Evolutionary conservation across 2,329 filamentous ascomycete genomes (phyloP).

Genomic region (Colletotrichum orchidophilum): DNA sequence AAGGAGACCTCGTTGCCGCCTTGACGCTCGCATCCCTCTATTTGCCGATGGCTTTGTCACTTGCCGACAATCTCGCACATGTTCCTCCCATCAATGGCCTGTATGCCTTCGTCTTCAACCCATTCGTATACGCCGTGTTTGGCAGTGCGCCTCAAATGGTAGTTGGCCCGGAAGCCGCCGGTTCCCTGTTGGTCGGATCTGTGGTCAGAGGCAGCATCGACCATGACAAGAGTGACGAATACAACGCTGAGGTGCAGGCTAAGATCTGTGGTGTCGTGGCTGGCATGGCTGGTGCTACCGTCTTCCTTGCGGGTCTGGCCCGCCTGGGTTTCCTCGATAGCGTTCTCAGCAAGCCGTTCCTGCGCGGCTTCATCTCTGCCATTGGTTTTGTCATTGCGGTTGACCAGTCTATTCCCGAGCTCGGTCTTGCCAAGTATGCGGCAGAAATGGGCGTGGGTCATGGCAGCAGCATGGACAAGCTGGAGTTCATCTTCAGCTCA

Average conservation of each 20-base stretch:
- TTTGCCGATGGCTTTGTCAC: slow-evolving; percentile 94
- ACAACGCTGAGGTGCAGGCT: slow-evolving; percentile 77
- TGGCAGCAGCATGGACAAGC: slow-evolving; percentile 86
- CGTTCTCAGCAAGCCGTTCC: slow-evolving; percentile 89
- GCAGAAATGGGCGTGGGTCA: slow-evolving; percentile 75
- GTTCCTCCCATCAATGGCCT: slow-evolving; percentile 93
- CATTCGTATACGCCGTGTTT: slow-evolving; percentile 88
- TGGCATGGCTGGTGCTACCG: slow-evolving; percentile 86
- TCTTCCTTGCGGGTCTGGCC: slow-evolving; percentile 86
- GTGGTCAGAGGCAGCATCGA: slow-evolving; percentile 84
- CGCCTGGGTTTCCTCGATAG: slow-evolving; percentile 93
- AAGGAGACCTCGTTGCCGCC: slow-evolving; percentile 87
- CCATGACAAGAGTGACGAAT: slow-evolving; percentile 69
- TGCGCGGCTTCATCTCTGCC: slow-evolving; percentile 95
- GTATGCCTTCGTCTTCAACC: slow-evolving; percentile 93
- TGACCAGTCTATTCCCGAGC: slow-evolving; percentile 91
- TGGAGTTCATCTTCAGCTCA: slow-evolving; percentile 80
- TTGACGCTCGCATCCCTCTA: slow-evolving; percentile 99
- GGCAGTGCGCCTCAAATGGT: slow-evolving; percentile 94
- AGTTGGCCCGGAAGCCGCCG: slow-evolving; percentile 93
- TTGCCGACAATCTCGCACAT: slow-evolving; percentile 91
- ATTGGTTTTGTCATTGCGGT: slow-evolving; percentile 97
- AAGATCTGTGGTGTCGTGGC: slow-evolving; percentile 89
- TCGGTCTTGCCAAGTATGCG: slow-evolving; percentile 77
- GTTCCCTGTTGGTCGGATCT: slow-evolving; percentile 87